These are phyloP conservation scores for Backusella australiensis DNA, from an alignment of 192 early-diverging fungal species.

Conservation along the genomic window DNA sequence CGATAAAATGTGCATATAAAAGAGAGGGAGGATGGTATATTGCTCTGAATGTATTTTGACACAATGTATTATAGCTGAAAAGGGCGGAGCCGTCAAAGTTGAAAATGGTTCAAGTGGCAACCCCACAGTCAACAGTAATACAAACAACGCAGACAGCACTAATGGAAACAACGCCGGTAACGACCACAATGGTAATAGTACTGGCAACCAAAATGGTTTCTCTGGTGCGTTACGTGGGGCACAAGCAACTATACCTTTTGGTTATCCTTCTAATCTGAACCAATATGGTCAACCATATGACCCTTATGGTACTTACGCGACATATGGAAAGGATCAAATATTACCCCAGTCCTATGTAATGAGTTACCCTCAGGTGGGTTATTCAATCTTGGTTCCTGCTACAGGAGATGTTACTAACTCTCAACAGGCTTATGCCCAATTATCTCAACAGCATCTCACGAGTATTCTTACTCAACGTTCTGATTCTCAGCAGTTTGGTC, in stretches of 20 bases:
- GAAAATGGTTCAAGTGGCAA: neutral
- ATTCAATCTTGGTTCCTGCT: constrained; percentile 13
- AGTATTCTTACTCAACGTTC: neutral
- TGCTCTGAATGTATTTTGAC: neutral
- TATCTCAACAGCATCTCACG: constrained; percentile 2
- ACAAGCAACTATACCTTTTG: constrained; percentile 3
- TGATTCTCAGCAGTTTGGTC: constrained; percentile 5
- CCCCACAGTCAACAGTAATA: neutral
- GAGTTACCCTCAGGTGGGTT: neutral
- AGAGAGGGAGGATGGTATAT: neutral
- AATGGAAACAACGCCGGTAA: neutral
- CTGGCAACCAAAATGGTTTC: neutral
- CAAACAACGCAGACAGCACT: neutral
- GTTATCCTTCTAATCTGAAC: constrained; percentile 21
- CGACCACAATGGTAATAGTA: neutral
- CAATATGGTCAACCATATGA: constrained; percentile 30
- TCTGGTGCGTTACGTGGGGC: neutral
- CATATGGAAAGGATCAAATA: constrained; percentile 17
- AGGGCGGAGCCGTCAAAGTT: neutral
- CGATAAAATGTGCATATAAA: neutral
- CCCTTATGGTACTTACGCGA: constrained; percentile 10
- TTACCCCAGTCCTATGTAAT: constrained; percentile 5
- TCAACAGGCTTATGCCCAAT: constrained; percentile 2
- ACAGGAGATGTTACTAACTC: neutral
- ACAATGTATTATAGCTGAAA: neutral